Base-by-base conservation (phyloP, 805 yeast species). In the Clavispora vitiphila region DNA sequence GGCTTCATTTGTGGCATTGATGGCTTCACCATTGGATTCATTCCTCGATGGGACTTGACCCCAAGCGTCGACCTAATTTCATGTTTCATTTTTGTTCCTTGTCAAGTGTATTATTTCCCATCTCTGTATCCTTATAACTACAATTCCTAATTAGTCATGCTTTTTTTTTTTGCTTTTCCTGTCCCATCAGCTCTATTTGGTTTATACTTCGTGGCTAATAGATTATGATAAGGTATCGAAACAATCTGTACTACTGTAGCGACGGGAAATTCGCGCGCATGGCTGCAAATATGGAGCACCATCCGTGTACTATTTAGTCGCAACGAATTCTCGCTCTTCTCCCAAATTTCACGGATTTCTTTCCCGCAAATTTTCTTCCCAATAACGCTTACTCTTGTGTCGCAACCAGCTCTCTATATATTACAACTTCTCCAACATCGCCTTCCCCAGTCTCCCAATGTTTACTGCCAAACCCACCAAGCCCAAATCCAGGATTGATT, bases 1-100 rank as follows among this genome's bases (percentile, higher is more conserved):
- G n/a, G n/a, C n/a, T n/a, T n/a, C n/a, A n/a, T n/a, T n/a, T n/a
- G n/a, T n/a, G n/a, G n/a, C n/a, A n/a, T 39, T 20, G 15, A 9
- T 32, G 38, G 34, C 42, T 34, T 41, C 35, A 34, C 19, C 37
- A 39, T 18, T 43, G 37, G 32, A 40, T 39, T 29, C 32, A 29
- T 29, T 29, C 20, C 32, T 29, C 32, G 32, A 29, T 29, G 19
- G 32, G 40, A 26, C 29, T 24, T 29, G 25, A 34, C 32, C 32
- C 32, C 32, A 29, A 16, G 32, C 32, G 20, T 15, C 32, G 32
- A 29, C 32, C 32, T 29, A 29, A 29, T 29, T 26, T 29, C 32
- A 29, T 29, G 32, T 29, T 16, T 29, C 32, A 29, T 29, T 22
- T 37, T 21, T 37, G 39, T 37, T 37, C 24, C 20, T 20, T 18